Evolutionary conservation across 495 filamentous ascomycete species (phyloP), one percentile per base, ranked within the genome.

Genomic region (Xylaria telfairii): DNA sequence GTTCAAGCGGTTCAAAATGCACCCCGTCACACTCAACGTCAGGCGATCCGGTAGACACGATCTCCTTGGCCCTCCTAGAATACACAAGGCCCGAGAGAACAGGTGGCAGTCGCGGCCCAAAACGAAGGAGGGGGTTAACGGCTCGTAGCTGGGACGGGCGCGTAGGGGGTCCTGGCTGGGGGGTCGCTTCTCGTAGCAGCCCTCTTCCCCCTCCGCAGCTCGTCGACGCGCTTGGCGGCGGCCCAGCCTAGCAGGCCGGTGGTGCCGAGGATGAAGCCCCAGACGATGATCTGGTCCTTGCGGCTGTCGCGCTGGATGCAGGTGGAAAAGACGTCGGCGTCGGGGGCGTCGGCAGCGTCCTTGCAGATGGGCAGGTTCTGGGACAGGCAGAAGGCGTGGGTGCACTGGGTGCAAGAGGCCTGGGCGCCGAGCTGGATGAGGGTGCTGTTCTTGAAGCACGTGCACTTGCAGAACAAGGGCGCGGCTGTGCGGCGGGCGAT

Each of bases 401-500:
- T 98, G 82, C 96, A 99, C 75, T 96, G 92, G 51, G 87, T 89
- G 82, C 96, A 99, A 17, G 81, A 78, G 66, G 75, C 81, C 62
- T 81, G 74, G 0, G 83, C 81, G 74, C 88, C 84, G 56, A 95
- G 89, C 17, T 87, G 82, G 77, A 99, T 97, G 71, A 98, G 94
- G 68, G 92, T 97, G 84, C 89, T 93, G 83, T 98, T 97, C 65
- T 88, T 88, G 84, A 92, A 92, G 83, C 96, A 98, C 68, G 92
- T 97, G 82, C 96, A 99, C 91, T 98, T 99, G 90, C 96, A 99
- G 84, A 97, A 98, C 42, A 93, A 92, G 28, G 92, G 92, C 21
- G 93, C 78, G 15, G 81, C 83, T 86, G 67, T 9, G n/a, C n/a
- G n/a, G n/a, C n/a, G n/a, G n/a, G n/a, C n/a, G n/a, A n/a, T n/a